Evolutionary conservation across 2,329 filamentous ascomycete genomes (phyloP).

Genomic region (Mariannaea elegans): DNA sequence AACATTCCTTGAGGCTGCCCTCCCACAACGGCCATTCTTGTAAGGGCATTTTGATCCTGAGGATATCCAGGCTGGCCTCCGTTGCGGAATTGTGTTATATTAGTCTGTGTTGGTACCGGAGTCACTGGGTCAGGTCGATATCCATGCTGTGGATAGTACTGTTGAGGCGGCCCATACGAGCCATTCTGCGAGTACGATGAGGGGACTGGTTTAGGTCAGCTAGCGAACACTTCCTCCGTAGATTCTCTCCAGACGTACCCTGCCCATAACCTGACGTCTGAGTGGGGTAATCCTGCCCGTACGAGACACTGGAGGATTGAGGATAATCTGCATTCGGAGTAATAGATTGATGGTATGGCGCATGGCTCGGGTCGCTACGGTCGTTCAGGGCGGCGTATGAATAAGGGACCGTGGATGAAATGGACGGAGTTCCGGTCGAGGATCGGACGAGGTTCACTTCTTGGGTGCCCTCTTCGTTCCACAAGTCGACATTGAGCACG

Average conservation of each 20-base stretch:
- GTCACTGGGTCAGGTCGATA: slow-evolving; percentile 42
- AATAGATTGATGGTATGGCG: slow-evolving; percentile 46
- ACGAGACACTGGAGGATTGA: slow-evolving; percentile 41
- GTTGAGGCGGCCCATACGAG: slow-evolving; percentile 48
- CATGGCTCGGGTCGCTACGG: slow-evolving; percentile 40
- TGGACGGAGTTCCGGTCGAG: slow-evolving; percentile 75
- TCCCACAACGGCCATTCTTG: slow-evolving; percentile 51
- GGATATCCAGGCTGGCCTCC: slow-evolving; percentile 37
- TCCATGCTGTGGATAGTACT: slow-evolving; percentile 48
- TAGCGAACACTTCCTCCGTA: neutral
- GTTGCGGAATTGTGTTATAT: slow-evolving; percentile 41
- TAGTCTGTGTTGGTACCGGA: slow-evolving; percentile 40
- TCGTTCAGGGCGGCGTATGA: slow-evolving; percentile 68
- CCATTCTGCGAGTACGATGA: slow-evolving; percentile 43
- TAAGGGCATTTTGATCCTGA: slow-evolving; percentile 43
- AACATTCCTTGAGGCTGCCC: slow-evolving; percentile 81
- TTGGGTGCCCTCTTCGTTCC: slow-evolving; percentile 70
- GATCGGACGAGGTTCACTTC: slow-evolving; percentile 74
- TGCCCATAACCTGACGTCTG: slow-evolving; percentile 43
- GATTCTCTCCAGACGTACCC: slow-evolving; percentile 36
- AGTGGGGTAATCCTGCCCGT: slow-evolving; percentile 45
- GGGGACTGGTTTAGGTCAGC: slow-evolving; percentile 28
- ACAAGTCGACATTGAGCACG: slow-evolving; percentile 73
- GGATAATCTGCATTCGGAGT: slow-evolving; percentile 47
- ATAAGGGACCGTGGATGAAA: slow-evolving; percentile 80